Evolutionary conservation across 2,329 filamentous ascomycete species (phyloP).

Genomic region (Fusarium sp.): DNA sequence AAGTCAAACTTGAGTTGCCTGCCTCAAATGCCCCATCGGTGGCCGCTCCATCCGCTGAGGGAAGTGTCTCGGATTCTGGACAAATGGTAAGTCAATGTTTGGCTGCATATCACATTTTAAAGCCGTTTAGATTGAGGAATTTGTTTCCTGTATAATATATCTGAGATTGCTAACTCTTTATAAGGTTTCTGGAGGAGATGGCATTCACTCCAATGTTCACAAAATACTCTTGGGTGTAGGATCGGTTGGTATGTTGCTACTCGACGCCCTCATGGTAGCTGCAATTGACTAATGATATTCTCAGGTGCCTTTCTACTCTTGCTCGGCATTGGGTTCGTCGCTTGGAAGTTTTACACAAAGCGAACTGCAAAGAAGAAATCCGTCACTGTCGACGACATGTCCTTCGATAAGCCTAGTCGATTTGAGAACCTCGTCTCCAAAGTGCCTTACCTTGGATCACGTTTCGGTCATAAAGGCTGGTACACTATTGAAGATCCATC

Average conservation of each 20-base stretch:
- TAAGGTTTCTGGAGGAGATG: slow-evolving; percentile 31
- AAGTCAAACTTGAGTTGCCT: slow-evolving; percentile 12
- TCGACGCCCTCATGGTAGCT: not conserved
- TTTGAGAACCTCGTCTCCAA: slow-evolving; percentile 50
- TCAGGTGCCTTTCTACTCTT: slow-evolving; percentile 44
- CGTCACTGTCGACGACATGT: slow-evolving; percentile 37
- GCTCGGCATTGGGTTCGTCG: slow-evolving; percentile 42
- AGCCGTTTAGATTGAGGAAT: slow-evolving; percentile 5
- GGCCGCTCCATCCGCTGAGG: slow-evolving; percentile 33
- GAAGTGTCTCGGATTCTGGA: slow-evolving; percentile 19
- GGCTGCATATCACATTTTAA: not conserved
- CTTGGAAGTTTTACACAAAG: slow-evolving; percentile 44
- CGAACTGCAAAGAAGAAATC: slow-evolving; percentile 21
- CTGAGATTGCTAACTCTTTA: slow-evolving; percentile 22
- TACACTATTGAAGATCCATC: slow-evolving; percentile 53
- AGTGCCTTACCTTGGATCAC: slow-evolving; percentile 56
- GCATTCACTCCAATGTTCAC: slow-evolving; percentile 44
- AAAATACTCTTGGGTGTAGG: slow-evolving; percentile 47
- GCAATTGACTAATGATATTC: slow-evolving; percentile 12
- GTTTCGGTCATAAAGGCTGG: slow-evolving; percentile 55
- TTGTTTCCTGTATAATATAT: not conserved
- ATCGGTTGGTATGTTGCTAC: slow-evolving; percentile 41
- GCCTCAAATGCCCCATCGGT: slow-evolving; percentile 16
- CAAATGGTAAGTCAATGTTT: slow-evolving; percentile 39
- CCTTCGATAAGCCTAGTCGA: slow-evolving; percentile 44